phyloP scores from a whole-genome alignment of 495 filamentous ascomycete genomes.

The Aspergillus wentii region DNA sequence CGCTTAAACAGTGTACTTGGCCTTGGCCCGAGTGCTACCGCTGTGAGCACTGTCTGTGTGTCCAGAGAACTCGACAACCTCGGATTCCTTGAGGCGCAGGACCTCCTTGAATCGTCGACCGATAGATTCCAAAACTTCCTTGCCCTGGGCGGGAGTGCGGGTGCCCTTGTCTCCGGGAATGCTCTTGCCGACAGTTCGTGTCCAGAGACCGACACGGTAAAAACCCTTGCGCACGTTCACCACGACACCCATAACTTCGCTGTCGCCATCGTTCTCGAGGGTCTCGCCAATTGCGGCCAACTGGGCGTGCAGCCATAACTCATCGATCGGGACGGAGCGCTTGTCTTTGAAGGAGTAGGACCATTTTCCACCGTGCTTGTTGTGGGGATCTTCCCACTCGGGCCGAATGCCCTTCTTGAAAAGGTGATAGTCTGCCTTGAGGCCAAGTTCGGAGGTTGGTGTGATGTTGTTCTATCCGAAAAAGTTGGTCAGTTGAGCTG shows the following conservation, averaged over 20 bases:
- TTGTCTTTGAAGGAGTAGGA: conserved; percentile 96
- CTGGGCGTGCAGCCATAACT: conserved; percentile 96
- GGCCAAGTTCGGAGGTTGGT: conserved; percentile 85
- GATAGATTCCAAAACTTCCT: conserved; percentile 75
- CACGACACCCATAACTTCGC: conserved; percentile 98
- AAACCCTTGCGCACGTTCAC: conserved; percentile 98
- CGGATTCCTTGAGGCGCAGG: conserved; percentile 66
- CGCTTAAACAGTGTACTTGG: conserved; percentile 77
- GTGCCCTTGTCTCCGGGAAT: conserved; percentile 69
- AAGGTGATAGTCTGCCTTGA: conserved; percentile 98
- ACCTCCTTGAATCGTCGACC: conserved; percentile 88
- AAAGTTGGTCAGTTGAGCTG: conserved; percentile 1
- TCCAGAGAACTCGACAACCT: conserved; percentile 88
- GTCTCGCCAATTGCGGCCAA: conserved; percentile 96
- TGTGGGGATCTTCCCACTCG: conserved; percentile 96
- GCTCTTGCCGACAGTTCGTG: conserved; percentile 80
- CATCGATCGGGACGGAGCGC: conserved; percentile 83
- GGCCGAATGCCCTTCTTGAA: conserved; percentile 97
- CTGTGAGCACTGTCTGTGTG: conserved; percentile 91
- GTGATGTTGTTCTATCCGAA: conserved; percentile 91
- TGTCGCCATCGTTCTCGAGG: conserved; percentile 83
- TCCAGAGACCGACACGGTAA: conserved; percentile 94
- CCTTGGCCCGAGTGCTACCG: conserved; percentile 91
- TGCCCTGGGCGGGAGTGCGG: conserved; percentile 70
- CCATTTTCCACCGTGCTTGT: conserved; percentile 99